Evolutionary conservation across 31 red algal species (phyloP).

Genomic region (Odonthalia washingtoniensis): DNA sequence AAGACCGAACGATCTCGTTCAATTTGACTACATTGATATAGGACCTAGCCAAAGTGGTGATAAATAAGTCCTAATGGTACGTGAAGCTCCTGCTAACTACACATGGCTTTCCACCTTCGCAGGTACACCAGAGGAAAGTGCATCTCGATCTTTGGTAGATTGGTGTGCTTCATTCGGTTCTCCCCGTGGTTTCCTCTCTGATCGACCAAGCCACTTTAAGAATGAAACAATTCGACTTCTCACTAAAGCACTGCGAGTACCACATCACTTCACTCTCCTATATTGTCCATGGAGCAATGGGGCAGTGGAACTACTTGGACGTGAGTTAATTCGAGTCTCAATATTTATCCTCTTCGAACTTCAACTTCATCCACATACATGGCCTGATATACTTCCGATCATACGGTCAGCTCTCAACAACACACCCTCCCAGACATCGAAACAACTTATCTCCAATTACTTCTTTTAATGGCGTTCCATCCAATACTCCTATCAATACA

Average conservation of each 20-base stretch:
- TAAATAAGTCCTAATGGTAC: not conserved
- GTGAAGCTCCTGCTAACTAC: slow-evolving; percentile 6
- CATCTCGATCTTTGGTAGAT: not conserved
- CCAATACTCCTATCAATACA: slow-evolving; percentile 7
- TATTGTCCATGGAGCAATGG: slow-evolving; percentile 11
- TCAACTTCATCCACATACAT: not conserved
- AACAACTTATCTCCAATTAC: slow-evolving; percentile 34
- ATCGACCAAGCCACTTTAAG: not conserved
- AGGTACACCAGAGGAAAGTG: slow-evolving; percentile 15
- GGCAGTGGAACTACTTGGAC: not conserved
- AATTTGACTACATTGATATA: slow-evolving; percentile 19
- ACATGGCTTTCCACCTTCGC: slow-evolving; percentile 9
- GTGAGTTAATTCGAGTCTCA: not conserved
- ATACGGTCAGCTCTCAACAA: slow-evolving; percentile 28
- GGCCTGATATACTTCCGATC: slow-evolving; percentile 5
- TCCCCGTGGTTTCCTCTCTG: not conserved
- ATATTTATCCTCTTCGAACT: not conserved
- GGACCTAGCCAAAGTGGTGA: not conserved
- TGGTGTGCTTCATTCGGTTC: not conserved
- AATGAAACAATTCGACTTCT: not conserved
- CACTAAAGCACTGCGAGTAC: not conserved
- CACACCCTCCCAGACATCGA: not conserved
- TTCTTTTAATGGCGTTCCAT: not conserved
- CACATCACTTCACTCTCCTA: slow-evolving; percentile 2
- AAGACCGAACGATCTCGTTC: slow-evolving; percentile 11